Evolutionary conservation across 805 yeast species (phyloP).

Genomic region (Isabelozyma pseudorhagii): DNA sequence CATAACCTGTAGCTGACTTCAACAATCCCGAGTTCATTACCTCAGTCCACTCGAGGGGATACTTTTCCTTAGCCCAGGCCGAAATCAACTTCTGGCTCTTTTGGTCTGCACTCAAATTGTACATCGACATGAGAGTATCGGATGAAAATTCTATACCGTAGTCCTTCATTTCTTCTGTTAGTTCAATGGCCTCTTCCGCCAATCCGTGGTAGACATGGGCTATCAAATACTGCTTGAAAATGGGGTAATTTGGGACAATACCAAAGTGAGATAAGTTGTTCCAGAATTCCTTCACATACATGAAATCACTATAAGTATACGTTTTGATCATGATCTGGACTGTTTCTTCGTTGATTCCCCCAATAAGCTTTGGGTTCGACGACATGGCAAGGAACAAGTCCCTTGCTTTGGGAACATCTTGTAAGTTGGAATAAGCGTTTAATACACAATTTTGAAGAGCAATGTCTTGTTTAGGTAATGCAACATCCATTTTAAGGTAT

Average conservation of each 20-base stretch:
- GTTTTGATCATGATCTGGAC: constrained; percentile 65
- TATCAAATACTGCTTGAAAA: constrained; percentile 59
- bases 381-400: constrained; percentile 60
- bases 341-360: constrained; percentile 61
- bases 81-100: constrained; percentile 26
- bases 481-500: constrained; percentile 57
- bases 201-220: constrained; percentile 70
- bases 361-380: constrained; percentile 43
- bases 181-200: constrained; percentile 51
- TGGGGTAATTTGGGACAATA: constrained; percentile 48
- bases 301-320: constrained; percentile 51
- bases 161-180: constrained; percentile 46
- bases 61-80: constrained; percentile 30
- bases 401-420: constrained; percentile 52
- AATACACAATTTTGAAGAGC: constrained; percentile 58
- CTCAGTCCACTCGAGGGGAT: constrained; percentile 26
- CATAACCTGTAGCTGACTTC: constrained; percentile 23
- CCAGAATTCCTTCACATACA: constrained; percentile 62
- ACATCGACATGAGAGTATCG: constrained; percentile 45
- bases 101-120: constrained; percentile 39
- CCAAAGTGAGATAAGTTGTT: constrained; percentile 51
- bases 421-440: constrained; percentile 59
- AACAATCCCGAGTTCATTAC: constrained; percentile 21
- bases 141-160: constrained; percentile 43
- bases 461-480: constrained; percentile 50